Percentiles rank a stretch among this genome's conserved stretches.
Conservation (phyloP, 331 rosid genomes). For the Prunus yedoensis region DNA sequence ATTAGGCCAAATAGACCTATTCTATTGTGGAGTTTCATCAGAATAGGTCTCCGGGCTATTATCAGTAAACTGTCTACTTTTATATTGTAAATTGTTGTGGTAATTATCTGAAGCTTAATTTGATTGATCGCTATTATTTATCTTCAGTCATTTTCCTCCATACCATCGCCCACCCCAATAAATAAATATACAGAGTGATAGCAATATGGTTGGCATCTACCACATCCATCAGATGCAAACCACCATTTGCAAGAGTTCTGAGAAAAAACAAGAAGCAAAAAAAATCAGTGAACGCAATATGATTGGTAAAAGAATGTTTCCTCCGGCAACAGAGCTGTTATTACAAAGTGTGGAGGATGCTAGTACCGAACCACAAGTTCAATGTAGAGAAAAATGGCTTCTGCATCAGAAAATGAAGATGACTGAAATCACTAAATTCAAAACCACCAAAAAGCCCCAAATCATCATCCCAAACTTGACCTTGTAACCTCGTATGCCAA, state of each 20-base stretch:
- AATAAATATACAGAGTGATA: too few relatives aligned
- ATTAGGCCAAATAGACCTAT: too few relatives aligned
- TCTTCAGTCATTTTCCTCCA: constrained; percentile 17
- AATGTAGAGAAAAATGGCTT: constrained; percentile 9
- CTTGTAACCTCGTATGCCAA: constrained; percentile 89
- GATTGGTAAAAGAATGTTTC: constrained; percentile 34
- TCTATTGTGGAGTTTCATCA: too few relatives aligned
- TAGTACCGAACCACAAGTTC: constrained; percentile 12
- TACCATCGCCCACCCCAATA: too few relatives aligned
- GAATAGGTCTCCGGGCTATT: too few relatives aligned
- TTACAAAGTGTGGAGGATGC: not conserved
- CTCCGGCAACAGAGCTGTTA: constrained; percentile 18
- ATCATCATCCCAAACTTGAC: constrained; percentile 68
- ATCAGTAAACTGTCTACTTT: too few relatives aligned
- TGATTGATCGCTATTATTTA: too few relatives aligned
- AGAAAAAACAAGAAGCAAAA: not conserved
- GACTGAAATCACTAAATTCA: constrained; percentile 9
- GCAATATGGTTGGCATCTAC: not conserved
- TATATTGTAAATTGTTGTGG: too few relatives aligned
- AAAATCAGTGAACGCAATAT: not conserved
- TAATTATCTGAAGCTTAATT: too few relatives aligned
- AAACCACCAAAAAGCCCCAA: not conserved
- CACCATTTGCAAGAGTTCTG: not conserved
- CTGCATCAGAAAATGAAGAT: constrained; percentile 3
- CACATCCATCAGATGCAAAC: not conserved